Evolutionary conservation across 2,329 filamentous ascomycete genomes (phyloP).

Genomic region (Botrytis fragariae): DNA sequence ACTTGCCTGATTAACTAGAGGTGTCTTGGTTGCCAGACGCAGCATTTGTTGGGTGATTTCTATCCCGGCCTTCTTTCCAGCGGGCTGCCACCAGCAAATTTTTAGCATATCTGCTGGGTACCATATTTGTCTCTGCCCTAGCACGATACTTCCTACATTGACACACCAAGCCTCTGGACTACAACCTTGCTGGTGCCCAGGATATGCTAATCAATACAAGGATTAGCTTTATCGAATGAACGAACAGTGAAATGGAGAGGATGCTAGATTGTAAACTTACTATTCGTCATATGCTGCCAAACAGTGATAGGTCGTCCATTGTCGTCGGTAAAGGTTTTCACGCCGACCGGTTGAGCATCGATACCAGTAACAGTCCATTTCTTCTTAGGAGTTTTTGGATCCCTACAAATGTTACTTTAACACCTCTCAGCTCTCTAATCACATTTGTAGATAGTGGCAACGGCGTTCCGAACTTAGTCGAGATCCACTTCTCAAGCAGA

Average conservation of each 20-base stretch:
- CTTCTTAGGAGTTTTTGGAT: not conserved
- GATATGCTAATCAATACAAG: too few relatives aligned
- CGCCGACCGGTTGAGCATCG: not conserved
- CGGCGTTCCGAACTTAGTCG: not conserved
- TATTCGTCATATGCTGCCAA: not conserved
- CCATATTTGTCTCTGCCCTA: not conserved
- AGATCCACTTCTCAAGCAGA: not conserved
- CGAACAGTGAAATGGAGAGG: too few relatives aligned
- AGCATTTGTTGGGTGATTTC: not conserved
- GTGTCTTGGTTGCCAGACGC: not conserved
- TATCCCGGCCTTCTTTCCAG: not conserved
- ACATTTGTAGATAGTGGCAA: not conserved
- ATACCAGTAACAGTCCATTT: not conserved
- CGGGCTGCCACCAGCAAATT: slow-evolving; percentile 22
- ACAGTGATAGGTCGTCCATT: not conserved
- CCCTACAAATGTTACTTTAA: not conserved
- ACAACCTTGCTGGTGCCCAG: not conserved
- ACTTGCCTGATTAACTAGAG: not conserved
- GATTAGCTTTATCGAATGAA: too few relatives aligned
- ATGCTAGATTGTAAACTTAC: not conserved
- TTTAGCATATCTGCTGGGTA: slow-evolving; percentile 20
- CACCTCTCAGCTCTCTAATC: not conserved
- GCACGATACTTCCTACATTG: not conserved
- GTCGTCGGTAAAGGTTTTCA: not conserved
- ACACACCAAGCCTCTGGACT: not conserved